phyloP scores from a whole-genome alignment of 805 yeast genomes.

The Nakazawaea populi region DNA sequence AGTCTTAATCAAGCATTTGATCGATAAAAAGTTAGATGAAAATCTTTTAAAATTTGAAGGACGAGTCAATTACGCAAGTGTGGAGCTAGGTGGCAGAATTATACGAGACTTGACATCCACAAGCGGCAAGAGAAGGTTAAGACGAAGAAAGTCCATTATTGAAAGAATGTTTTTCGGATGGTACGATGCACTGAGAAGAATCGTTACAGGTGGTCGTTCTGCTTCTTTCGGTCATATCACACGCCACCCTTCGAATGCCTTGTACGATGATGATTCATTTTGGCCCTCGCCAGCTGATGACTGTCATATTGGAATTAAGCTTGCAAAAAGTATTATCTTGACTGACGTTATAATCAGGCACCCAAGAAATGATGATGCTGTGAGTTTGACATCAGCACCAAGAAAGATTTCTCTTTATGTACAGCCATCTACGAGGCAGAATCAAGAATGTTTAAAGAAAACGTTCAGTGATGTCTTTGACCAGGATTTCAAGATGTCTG shows the following conservation, averaged over 20 bases:
- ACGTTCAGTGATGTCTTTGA: neutral
- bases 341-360: constrained; percentile 3
- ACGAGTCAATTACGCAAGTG: constrained; percentile 7
- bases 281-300: constrained; percentile 4
- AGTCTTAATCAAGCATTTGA: constrained; percentile 1
- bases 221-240: neutral
- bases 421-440: neutral
- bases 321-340: constrained; percentile 2
- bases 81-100: constrained; percentile 6
- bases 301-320: constrained; percentile 7
- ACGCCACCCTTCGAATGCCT: constrained; percentile 1
- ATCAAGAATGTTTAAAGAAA: neutral
- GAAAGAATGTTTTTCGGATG: constrained; percentile 6
- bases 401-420: constrained; percentile 9
- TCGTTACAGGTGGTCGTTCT: neutral
- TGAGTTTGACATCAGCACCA: constrained; percentile 7
- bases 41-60: constrained; percentile 1
- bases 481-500: constrained; percentile 4
- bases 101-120: constrained; percentile 2
- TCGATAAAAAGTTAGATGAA: constrained; percentile 5
- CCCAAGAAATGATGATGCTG: constrained; percentile 10
- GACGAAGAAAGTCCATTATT: constrained; percentile 1
- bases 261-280: constrained; percentile 1
- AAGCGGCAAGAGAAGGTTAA: neutral
- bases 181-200: constrained; percentile 7